Conservation (phyloP, 2,329 filamentous ascomycete genomes). For the Fusarium subglutinans region DNA sequence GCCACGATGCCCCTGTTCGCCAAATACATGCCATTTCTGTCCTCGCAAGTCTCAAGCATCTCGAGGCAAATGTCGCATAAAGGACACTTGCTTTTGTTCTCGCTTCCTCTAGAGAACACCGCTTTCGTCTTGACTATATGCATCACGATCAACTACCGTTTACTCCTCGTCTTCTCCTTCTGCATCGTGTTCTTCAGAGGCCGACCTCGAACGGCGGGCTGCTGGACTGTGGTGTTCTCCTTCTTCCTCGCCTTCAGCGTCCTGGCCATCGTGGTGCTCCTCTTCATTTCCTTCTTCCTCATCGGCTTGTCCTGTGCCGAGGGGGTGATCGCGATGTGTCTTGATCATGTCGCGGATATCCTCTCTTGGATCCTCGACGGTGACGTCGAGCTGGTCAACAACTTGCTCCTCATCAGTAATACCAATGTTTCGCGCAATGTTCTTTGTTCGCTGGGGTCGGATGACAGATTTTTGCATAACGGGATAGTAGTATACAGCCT, state of each 20-base stretch:
- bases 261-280: conserved; percentile 43
- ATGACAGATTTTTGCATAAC: conserved; percentile 72
- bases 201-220: conserved; percentile 41
- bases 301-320: conserved; percentile 56
- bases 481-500: conserved; percentile 74
- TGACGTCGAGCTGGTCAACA: conserved; percentile 65
- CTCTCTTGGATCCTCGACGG: conserved; percentile 64
- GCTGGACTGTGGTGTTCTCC: conserved; percentile 31
- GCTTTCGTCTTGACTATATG: conserved; percentile 56
- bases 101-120: not conserved
- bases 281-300: conserved; percentile 48
- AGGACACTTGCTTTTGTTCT: not conserved
- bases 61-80: conserved; percentile 4
- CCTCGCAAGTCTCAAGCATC: not conserved
- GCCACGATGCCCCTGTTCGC: conserved; percentile 28
- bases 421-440: conserved; percentile 65
- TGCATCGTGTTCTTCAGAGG: conserved; percentile 51
- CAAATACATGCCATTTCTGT: conserved; percentile 18
- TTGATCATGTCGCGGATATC: conserved; percentile 62
- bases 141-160: conserved; percentile 42
- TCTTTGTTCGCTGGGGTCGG: conserved; percentile 70
- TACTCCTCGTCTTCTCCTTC: conserved; percentile 59
- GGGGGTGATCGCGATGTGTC: conserved; percentile 62
- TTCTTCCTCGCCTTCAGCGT: conserved; percentile 39
- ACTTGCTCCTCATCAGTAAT: conserved; percentile 61